Evolutionary conservation across 108 stramenopile genomes (phyloP).

Genomic region (Nitzschia palea): DNA sequence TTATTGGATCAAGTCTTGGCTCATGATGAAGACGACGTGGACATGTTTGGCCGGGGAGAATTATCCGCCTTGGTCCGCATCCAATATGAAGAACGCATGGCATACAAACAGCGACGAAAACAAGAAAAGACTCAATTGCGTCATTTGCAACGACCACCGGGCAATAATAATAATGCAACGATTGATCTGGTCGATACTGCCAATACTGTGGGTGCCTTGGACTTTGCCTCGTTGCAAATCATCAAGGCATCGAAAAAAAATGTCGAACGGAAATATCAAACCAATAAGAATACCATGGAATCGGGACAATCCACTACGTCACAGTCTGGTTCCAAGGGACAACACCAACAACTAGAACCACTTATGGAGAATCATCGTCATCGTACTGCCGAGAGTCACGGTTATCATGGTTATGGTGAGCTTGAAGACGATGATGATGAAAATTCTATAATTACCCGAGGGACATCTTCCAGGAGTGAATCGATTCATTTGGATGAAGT

Average conservation of each 20-base stretch:
- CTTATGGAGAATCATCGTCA: background rate
- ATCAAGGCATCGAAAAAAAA: slow-evolving; percentile 10
- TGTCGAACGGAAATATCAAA: background rate
- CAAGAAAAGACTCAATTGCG: slow-evolving; percentile 21
- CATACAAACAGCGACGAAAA: slow-evolving; percentile 33
- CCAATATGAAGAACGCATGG: slow-evolving; percentile 79
- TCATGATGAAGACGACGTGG: slow-evolving; percentile 49
- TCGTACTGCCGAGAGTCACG: background rate
- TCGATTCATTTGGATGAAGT: slow-evolving; percentile 69
- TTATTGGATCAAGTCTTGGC: slow-evolving; percentile 77
- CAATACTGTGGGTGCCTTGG: slow-evolving; percentile 13
- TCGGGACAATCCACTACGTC: background rate
- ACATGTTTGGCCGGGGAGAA: slow-evolving; percentile 59
- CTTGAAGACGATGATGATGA: background rate
- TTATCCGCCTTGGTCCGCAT: slow-evolving; percentile 74
- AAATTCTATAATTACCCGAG: background rate
- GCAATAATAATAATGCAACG: background rate
- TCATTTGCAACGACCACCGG: background rate
- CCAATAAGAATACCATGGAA: background rate
- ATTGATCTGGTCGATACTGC: background rate
- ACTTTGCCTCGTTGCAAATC: slow-evolving; percentile 11
- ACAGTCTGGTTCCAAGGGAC: background rate
- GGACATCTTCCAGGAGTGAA: background rate
- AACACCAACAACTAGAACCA: background rate
- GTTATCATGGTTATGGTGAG: too few species aligned